These are phyloP conservation scores for Aspergillus pseudoterreus DNA, from an alignment of 2,329 filamentous ascomycete genomes.

Conservation along the genomic window DNA sequence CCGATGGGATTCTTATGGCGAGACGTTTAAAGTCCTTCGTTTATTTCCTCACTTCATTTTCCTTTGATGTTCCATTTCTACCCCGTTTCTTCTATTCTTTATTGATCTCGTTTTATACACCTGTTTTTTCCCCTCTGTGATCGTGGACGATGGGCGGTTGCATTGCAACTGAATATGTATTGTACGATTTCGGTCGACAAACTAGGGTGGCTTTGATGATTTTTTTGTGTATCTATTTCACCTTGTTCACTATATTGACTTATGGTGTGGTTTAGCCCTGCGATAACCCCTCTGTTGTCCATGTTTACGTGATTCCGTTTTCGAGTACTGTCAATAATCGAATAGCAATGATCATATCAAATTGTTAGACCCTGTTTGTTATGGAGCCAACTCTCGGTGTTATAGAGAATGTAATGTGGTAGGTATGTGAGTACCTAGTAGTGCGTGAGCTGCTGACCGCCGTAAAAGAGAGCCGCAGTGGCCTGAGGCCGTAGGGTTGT, in stretches of 20 bases:
- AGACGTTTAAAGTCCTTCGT: constrained; percentile 12
- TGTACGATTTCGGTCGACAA: constrained; percentile 15
- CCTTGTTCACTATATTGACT: background rate
- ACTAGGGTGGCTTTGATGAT: constrained; percentile 7
- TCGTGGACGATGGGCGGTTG: constrained; percentile 9
- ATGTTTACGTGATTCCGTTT: background rate
- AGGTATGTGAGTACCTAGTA: too few relatives aligned
- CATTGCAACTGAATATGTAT: constrained; percentile 20
- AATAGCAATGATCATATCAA: background rate
- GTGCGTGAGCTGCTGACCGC: too few relatives aligned
- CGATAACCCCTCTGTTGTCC: constrained; percentile 8
- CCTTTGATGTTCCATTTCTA: constrained; percentile 3
- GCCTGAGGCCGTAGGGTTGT: background rate
- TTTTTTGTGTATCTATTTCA: constrained; percentile 7
- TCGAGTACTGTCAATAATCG: constrained; percentile 1
- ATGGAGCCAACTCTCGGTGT: too few relatives aligned
- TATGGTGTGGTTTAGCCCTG: constrained; percentile 1
- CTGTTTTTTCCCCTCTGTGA: constrained; percentile 7
- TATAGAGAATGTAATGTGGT: background rate
- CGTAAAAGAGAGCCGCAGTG: background rate
- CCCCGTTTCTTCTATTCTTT: constrained; percentile 4
- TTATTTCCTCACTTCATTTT: constrained; percentile 8
- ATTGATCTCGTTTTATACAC: constrained; percentile 4
- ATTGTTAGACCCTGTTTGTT: too few relatives aligned
- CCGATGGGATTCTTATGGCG: constrained; percentile 10